These are phyloP conservation scores for Penicillium paneum DNA, from an alignment of 2,329 filamentous ascomycete genomes.

Conservation along the genomic window DNA sequence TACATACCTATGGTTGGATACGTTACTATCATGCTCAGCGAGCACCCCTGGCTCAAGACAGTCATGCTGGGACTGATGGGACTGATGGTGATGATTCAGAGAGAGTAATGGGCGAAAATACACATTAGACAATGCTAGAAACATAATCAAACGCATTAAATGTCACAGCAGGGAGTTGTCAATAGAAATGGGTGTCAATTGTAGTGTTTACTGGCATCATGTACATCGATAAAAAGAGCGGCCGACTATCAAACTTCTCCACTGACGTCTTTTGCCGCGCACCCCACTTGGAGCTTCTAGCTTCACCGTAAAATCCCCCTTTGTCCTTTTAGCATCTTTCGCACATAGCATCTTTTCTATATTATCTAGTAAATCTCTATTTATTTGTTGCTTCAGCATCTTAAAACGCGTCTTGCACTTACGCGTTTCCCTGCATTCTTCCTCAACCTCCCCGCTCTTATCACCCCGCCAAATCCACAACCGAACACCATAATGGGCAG, in stretches of 20 bases:
- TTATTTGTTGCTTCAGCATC: neutral
- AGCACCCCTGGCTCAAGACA: slow-evolving; percentile 96
- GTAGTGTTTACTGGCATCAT: neutral
- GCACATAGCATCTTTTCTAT: neutral
- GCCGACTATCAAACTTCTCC: neutral
- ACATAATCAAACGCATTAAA: neutral
- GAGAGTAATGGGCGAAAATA: slow-evolving; percentile 59
- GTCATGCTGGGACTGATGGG: slow-evolving; percentile 95
- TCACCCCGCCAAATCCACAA: slow-evolving; percentile 11
- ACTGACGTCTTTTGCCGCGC: slow-evolving; percentile 22
- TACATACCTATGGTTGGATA: slow-evolving; percentile 96
- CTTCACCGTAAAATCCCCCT: slow-evolving; percentile 3
- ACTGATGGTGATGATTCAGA: slow-evolving; percentile 83
- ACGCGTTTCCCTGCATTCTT: slow-evolving; percentile 1
- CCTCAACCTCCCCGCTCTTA: slow-evolving; percentile 13
- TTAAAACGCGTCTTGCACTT: neutral
- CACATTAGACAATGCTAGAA: neutral
- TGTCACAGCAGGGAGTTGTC: neutral
- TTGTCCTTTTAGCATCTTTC: neutral
- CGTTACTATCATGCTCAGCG: slow-evolving; percentile 90
- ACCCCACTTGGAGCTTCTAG: slow-evolving; percentile 15
- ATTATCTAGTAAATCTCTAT: neutral
- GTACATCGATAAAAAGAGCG: neutral
- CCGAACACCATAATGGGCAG: slow-evolving; percentile 36
- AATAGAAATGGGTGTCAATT: neutral